Percentiles rank a stretch among this genome's conserved stretches.
Evolutionary conservation across 2,329 filamentous ascomycete genomes (phyloP).

Genomic region (Rutstroemia sydowiana): DNA sequence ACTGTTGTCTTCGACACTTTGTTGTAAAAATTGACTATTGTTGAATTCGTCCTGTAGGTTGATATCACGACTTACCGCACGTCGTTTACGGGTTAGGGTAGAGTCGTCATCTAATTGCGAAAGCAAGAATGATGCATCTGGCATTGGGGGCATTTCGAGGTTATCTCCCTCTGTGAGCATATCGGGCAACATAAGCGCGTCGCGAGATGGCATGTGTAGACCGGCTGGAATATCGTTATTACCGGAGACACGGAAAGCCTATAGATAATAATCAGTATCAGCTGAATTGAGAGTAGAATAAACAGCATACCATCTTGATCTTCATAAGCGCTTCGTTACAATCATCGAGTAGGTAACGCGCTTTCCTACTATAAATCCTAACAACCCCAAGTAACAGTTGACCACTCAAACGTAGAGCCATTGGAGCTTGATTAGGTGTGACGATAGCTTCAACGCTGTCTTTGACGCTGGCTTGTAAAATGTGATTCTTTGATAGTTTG

Average conservation of each 20-base stretch:
- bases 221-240: constrained; percentile 92
- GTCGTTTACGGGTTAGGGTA: constrained; percentile 49
- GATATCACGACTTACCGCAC: constrained; percentile 55
- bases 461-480: constrained; percentile 88
- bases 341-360: constrained; percentile 90
- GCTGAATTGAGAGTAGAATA: neutral
- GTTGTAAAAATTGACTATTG: constrained; percentile 75
- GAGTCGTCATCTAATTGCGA: constrained; percentile 61
- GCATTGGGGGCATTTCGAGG: constrained; percentile 68
- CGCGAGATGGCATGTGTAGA: constrained; percentile 72
- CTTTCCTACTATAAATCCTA: constrained; percentile 95
- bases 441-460: constrained; percentile 95
- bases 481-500: constrained; percentile 95
- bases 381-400: constrained; percentile 93
- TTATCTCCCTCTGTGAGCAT: constrained; percentile 87
- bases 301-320: constrained; percentile 82
- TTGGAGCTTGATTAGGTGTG: constrained; percentile 82
- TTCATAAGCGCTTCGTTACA: constrained; percentile 97
- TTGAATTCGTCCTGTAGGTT: constrained; percentile 62
- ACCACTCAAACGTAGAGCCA: constrained; percentile 88
- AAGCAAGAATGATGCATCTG: constrained; percentile 78
- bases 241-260: constrained; percentile 90
- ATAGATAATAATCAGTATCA: constrained; percentile 29
- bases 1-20: constrained; percentile 41
- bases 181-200: constrained; percentile 83